phyloP scores from a whole-genome alignment of 148 eudicot species.

The Silene latifolia region DNA sequence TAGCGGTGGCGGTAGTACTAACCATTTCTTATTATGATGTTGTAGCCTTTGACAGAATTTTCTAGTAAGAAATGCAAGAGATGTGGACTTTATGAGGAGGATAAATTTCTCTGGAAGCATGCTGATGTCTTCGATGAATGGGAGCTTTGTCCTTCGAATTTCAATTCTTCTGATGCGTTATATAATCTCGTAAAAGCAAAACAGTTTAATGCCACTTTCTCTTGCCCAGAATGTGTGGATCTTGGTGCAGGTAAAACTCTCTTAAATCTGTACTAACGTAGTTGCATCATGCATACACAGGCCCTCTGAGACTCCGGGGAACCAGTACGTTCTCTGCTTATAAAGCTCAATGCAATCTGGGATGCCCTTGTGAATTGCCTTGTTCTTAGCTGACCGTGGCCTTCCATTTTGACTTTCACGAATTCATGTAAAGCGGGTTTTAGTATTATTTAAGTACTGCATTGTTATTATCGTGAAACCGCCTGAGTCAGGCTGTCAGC shows the following conservation, averaged over 20 bases:
- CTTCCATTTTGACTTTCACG: not conserved
- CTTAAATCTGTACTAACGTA: not conserved
- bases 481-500: no score
- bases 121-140: constrained; percentile 77
- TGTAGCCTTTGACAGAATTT: constrained; percentile 80
- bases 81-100: constrained; percentile 71
- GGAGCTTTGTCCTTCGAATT: constrained; percentile 85
- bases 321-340: not conserved
- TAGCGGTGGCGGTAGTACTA: not conserved
- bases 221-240: constrained; percentile 48
- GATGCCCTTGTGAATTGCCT: not conserved
- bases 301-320: not conserved
- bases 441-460: not conserved
- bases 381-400: not conserved
- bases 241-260: constrained; percentile 37
- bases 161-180: constrained; percentile 43
- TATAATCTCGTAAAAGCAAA: constrained; percentile 46
- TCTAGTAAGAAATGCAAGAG: constrained; percentile 77
- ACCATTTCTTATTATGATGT: constrained; percentile 12
- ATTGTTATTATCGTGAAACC: not conserved
- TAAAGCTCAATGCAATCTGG: not conserved
- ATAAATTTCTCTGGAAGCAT: constrained; percentile 29
- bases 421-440: not conserved
- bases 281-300: not conserved
- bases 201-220: constrained; percentile 69